Conservation (phyloP, 2,329 filamentous ascomycete genomes). For the Talaromyces sp. region DNA sequence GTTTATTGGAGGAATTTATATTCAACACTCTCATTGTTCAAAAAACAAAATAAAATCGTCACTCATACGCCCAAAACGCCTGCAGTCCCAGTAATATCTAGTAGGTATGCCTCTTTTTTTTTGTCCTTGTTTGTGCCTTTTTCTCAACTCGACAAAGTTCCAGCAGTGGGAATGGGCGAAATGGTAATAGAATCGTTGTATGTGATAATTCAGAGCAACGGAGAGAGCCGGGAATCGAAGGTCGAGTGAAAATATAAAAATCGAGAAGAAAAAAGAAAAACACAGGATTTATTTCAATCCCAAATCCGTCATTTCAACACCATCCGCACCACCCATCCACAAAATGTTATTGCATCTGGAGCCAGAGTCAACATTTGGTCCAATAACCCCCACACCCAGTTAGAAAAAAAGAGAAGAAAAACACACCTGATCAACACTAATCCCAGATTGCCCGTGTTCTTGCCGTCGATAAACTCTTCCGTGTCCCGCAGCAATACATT, state of each 20-base stretch:
- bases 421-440: slow-evolving; percentile 84
- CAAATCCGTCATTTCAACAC: slow-evolving; percentile 44
- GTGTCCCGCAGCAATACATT: slow-evolving; percentile 90
- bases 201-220: not conserved
- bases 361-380: slow-evolving; percentile 2
- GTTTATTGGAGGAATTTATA: not conserved
- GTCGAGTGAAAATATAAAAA: too few relatives aligned
- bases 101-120: not conserved
- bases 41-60: not conserved
- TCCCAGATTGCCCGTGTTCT: slow-evolving; percentile 78
- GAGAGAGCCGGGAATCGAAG: too few relatives aligned
- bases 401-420: slow-evolving; percentile 66
- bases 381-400: slow-evolving; percentile 51
- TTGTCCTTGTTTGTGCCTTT: too few relatives aligned
- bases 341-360: slow-evolving; percentile 91
- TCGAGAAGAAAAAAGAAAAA: not conserved
- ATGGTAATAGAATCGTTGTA: not conserved
- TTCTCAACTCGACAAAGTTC: not conserved
- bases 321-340: slow-evolving; percentile 67
- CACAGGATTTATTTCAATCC: slow-evolving; percentile 27
- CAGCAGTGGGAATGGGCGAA: too few relatives aligned
- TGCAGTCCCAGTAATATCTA: not conserved
- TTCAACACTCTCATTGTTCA: not conserved
- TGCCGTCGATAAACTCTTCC: slow-evolving; percentile 86
- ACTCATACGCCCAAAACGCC: not conserved